phyloP scores from a whole-genome alignment of 495 filamentous ascomycete species.

The Xylaria longipes region DNA sequence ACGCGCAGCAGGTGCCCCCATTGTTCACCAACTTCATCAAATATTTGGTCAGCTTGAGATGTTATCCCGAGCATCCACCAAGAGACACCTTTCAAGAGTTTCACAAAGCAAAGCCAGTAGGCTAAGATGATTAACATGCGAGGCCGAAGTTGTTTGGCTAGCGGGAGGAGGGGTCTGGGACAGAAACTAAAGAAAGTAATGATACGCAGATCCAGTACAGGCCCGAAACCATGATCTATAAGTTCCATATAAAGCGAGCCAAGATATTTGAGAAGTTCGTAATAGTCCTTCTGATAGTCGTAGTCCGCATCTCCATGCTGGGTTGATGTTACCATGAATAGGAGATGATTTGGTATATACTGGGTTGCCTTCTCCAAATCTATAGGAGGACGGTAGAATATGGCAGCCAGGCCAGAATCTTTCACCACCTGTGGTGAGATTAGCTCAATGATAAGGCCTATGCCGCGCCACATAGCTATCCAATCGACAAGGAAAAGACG shows the following conservation, averaged over 20 bases:
- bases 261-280: conserved; percentile 46
- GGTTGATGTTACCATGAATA: conserved; percentile 52
- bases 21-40: conserved; percentile 39
- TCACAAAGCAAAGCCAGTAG: conserved; percentile 52
- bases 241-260: conserved; percentile 54
- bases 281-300: conserved; percentile 39
- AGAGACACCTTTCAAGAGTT: conserved; percentile 36
- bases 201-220: conserved; percentile 47
- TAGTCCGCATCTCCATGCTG: conserved; percentile 40
- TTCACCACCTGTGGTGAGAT: conserved; percentile 30
- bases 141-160: conserved; percentile 57
- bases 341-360: conserved; percentile 48
- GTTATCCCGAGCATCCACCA: conserved; percentile 57
- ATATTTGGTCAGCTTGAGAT: conserved; percentile 50
- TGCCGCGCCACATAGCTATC: conserved; percentile 55
- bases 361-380: conserved; percentile 43
- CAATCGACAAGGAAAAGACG: conserved; percentile 53
- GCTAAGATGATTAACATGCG: conserved; percentile 61
- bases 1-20: conserved; percentile 46
- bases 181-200: conserved; percentile 55
- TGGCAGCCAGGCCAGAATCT: conserved; percentile 41
- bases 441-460: conserved; percentile 49
- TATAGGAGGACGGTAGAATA: conserved; percentile 49
- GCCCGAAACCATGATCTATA: conserved; percentile 41
- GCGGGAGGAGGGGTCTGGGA: conserved; percentile 56